Evolutionary conservation across 2,329 filamentous ascomycete species (phyloP).

Genomic region (Aspergillus tamarii): DNA sequence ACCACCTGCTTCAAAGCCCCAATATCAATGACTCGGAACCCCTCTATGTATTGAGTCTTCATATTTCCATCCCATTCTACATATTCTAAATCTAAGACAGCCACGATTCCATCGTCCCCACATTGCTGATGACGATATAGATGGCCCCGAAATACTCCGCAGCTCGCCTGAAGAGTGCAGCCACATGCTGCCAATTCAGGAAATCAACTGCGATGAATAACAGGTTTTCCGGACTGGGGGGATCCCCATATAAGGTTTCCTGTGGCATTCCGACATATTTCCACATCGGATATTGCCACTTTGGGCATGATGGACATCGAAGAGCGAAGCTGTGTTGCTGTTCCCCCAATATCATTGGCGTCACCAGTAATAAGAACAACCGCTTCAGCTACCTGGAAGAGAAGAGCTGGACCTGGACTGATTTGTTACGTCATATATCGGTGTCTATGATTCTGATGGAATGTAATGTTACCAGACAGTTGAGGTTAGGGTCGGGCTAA

Average conservation of each 20-base stretch:
- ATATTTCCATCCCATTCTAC: slow-evolving; percentile 26
- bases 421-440: not conserved
- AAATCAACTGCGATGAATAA: slow-evolving; percentile 43
- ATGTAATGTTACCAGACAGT: not conserved
- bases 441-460: not conserved
- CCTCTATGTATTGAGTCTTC: slow-evolving; percentile 26
- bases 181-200: slow-evolving; percentile 41
- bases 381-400: slow-evolving; percentile 25
- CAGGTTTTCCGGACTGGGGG: slow-evolving; percentile 11
- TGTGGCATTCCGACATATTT: slow-evolving; percentile 2
- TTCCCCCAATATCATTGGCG: slow-evolving; percentile 45
- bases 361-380: slow-evolving; percentile 47
- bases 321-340: slow-evolving; percentile 43
- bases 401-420: not conserved
- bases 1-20: slow-evolving; percentile 49
- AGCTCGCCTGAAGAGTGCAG: slow-evolving; percentile 35
- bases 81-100: slow-evolving; percentile 29
- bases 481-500: not conserved
- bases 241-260: slow-evolving; percentile 13
- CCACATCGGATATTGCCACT: slow-evolving; percentile 42
- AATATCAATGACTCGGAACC: slow-evolving; percentile 41
- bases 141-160: slow-evolving; percentile 38
- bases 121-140: slow-evolving; percentile 49
- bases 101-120: slow-evolving; percentile 41
- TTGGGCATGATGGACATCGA: slow-evolving; percentile 40